These are phyloP conservation scores for Gymnopilus dilepis DNA, from an alignment of 768 basidiomycete genomes.

Conservation along the genomic window DNA sequence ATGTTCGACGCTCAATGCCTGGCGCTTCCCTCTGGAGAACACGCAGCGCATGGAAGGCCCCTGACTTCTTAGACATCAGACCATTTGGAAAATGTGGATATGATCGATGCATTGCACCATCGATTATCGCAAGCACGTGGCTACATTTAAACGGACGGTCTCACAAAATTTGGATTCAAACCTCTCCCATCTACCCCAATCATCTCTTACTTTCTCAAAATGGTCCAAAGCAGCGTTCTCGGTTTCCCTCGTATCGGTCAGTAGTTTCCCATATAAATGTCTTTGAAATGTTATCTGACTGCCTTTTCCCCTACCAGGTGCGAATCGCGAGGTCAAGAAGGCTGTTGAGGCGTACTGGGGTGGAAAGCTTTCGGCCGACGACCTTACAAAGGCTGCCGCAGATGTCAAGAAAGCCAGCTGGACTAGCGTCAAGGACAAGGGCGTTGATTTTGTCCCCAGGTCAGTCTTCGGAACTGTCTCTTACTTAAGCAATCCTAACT, in stretches of 20 bases:
- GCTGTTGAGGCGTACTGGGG: constrained; percentile 99
- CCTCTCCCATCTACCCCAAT: constrained; percentile 31
- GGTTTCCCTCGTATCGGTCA: constrained; percentile 92
- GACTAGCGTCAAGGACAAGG: constrained; percentile 81
- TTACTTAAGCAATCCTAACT: constrained; percentile 19
- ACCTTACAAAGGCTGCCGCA: constrained; percentile 86
- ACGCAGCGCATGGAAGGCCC: not conserved
- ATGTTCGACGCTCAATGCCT: too few species aligned
- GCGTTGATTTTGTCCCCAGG: constrained; percentile 94
- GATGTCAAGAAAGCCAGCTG: constrained; percentile 90
- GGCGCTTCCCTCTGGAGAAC: too few species aligned
- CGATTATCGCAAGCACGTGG: constrained; percentile 47
- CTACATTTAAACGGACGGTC: constrained; percentile 33
- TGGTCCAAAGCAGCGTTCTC: constrained; percentile 86
- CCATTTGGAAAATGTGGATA: constrained; percentile 23
- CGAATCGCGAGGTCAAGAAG: constrained; percentile 96
- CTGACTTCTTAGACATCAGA: constrained; percentile 16
- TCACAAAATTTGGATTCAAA: constrained; percentile 25
- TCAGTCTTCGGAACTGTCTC: constrained; percentile 40
- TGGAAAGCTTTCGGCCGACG: constrained; percentile 85
- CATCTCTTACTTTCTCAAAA: constrained; percentile 39
- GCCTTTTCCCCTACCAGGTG: constrained; percentile 53
- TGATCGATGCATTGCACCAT: constrained; percentile 37
- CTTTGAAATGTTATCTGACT: constrained; percentile 2
- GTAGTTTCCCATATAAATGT: constrained; percentile 22